phyloP scores from a whole-genome alignment of 1,284 basidiomycete species.

The Chalciporus sp. region DNA sequence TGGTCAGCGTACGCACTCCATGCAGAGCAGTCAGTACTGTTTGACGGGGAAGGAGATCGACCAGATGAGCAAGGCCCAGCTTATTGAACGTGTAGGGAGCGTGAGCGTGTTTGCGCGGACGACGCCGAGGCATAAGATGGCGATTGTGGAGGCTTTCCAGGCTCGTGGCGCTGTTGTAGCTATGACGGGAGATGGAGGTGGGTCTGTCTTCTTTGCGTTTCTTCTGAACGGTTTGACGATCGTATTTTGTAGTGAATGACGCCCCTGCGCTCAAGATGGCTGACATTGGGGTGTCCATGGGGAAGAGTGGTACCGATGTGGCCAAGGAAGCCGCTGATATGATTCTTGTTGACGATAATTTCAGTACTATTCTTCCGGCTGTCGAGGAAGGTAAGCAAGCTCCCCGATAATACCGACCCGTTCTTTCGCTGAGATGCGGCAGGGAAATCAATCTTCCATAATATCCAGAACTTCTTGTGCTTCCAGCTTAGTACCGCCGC shows the following conservation, averaged over 20 bases:
- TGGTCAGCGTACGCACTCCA: conserved; percentile 29
- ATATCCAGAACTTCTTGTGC: conserved; percentile 96
- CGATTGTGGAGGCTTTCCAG: conserved; percentile 93
- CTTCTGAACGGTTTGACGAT: neutral
- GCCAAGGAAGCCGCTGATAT: conserved; percentile 98
- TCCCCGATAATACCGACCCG: no score
- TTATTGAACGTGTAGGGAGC: conserved; percentile 80
- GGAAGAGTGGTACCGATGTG: conserved; percentile 95
- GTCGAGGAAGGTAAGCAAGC: conserved; percentile 82
- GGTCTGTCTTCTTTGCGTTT: conserved; percentile 19
- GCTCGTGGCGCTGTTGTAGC: conserved; percentile 87
- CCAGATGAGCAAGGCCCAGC: conserved; percentile 74
- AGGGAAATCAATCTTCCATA: conserved; percentile 98
- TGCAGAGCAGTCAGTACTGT: conserved; percentile 36
- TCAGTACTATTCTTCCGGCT: conserved; percentile 90
- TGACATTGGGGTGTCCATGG: conserved; percentile 98
- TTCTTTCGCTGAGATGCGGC: conserved; percentile 5
- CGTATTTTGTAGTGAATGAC: conserved; percentile 76
- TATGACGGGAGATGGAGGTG: conserved; percentile 95
- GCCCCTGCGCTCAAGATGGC: conserved; percentile 97
- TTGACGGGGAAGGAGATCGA: conserved; percentile 91
- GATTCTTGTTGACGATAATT: conserved; percentile 97
- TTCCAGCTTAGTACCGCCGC: conserved; percentile 98
- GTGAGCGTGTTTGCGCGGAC: conserved; percentile 94
- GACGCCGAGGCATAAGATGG: conserved; percentile 97